Evolutionary conservation across 1,284 basidiomycete species (phyloP).

Genomic region (Puccinia hordei): DNA sequence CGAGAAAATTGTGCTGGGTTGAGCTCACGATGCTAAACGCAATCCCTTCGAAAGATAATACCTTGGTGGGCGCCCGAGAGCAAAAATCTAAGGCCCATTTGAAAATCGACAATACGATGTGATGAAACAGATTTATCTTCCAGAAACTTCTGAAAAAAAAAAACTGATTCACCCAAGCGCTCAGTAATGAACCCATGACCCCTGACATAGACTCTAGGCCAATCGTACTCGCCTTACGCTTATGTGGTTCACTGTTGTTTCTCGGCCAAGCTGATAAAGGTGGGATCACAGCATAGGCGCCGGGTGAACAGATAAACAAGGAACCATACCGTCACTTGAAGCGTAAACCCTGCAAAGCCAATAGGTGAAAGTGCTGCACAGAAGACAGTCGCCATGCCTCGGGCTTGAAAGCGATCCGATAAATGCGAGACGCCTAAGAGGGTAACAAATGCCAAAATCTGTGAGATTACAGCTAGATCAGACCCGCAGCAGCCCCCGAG

Average conservation of each 20-base stretch:
- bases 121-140: background rate
- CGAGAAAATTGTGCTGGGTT: background rate
- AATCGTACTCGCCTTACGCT: constrained; percentile 16
- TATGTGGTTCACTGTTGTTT: constrained; percentile 20
- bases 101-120: background rate
- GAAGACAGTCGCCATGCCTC: background rate
- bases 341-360: constrained; percentile 28
- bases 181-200: background rate
- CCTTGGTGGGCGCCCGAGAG: background rate
- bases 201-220: constrained; percentile 6
- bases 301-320: constrained; percentile 12
- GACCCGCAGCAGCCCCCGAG: too few species aligned
- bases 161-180: constrained; percentile 25
- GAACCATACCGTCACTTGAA: constrained; percentile 19
- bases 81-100: constrained; percentile 1
- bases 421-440: constrained; percentile 3
- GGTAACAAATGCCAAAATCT: background rate
- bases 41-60: constrained; percentile 5
- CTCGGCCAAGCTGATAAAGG: constrained; percentile 1
- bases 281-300: constrained; percentile 10
- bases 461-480: too few species aligned
- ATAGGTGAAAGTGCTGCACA: constrained; percentile 16
- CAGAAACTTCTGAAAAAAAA: background rate
- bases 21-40: constrained; percentile 12
- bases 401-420: constrained; percentile 13